Evolutionary conservation across 2,329 filamentous ascomycete species (phyloP), one percentile per base, ranked within the genome.

Genomic region (Beauveria medogensis): DNA sequence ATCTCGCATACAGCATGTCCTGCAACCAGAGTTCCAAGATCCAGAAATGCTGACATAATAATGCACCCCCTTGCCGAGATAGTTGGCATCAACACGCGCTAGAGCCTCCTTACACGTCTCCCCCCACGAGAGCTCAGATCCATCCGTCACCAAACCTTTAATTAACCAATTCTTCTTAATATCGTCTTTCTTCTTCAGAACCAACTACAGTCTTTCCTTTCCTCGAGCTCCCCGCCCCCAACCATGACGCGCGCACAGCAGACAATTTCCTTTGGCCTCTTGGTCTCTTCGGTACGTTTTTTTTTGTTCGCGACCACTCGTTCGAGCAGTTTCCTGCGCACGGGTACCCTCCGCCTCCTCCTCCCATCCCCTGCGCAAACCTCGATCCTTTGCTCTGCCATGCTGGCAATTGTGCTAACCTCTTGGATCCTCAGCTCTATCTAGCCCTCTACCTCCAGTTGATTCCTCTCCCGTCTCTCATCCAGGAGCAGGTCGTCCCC

Each of bases 181-280:
- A 30, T 40, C 7, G 40, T 48, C 47, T 18, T 37, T 46, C 12
- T 52, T 43, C 22, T n/a, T 47, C 30, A 18, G 40, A 51, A 48
- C 43, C 58, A 60, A 60, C 58, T 60, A 60, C 58, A 60, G 58
- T 60, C 60, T 34, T 59, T 60, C 55, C n/a, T 60, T 55, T 53
- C 46, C 55, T 43, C 40, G 5, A 30, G 14, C 26, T 26, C 48
- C 20, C 20, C n/a, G n/a, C 56, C 30, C 30, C 34, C 68, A 77
- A 87, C 66, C 65, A 97, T 97, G 94, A 96, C 94, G 67, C 91
- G 92, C 77, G 94, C 94, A 24, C 88, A 91, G 74, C 92, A 97
- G 77, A 93, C 91, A 66, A 87, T 97, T 72, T 96, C 92, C 64
- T 82, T 96, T 70, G 88, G 86, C 70, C 86, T 97, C 70, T 83